Evolutionary conservation across 1,284 basidiomycete species (phyloP), one percentile per base, ranked within the genome.

Genomic region (Xanthoconium separans): DNA sequence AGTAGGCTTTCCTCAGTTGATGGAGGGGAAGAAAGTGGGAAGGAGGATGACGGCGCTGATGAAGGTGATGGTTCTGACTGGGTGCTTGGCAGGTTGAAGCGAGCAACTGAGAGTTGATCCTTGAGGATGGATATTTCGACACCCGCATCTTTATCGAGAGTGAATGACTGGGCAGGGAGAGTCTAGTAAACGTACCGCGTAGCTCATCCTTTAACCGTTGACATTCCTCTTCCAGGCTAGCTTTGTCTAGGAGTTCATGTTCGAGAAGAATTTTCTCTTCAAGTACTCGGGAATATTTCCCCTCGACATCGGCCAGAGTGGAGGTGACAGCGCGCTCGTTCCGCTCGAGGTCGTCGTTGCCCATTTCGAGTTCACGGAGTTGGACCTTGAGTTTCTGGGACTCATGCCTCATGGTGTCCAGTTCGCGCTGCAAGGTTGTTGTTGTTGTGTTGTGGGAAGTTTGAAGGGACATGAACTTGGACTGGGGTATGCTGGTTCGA

Each of bases 241-340:
- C 89, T 73, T 95, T 96, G 70, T 90, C 89, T 42, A 98, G 76
- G n/a, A 99, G 77, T 69, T 99, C 97, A 63, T 98, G 93, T 71
- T 99, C 97, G 33, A 99, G 79, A 43, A 99, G 74, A 46, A 97
- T 98, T 73, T 98, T 98, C 75, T 98, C 93, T 72, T 99, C 97
- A 47, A 99, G 79, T 1, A 91, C 90, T 56, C 87, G 84, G 60
- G 94, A 87, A 75, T 98, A 98, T 69, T 89, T 93, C 58, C 82
- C 79, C 75, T 99, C 96, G 66, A 94, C 80, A 71, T 99, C 97
- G 2, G 89, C 87, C 54, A 98, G 76, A 61, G 92, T 95, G 33
- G 93, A 95, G 3, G 89, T 86, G 30, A 96, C 92, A 50, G 94
- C 94, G 22, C 93, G 84, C 66, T 95, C 93, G 68, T 89, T 95